Conservation (phyloP, 306 rosid species). For the Comarum palustre region DNA sequence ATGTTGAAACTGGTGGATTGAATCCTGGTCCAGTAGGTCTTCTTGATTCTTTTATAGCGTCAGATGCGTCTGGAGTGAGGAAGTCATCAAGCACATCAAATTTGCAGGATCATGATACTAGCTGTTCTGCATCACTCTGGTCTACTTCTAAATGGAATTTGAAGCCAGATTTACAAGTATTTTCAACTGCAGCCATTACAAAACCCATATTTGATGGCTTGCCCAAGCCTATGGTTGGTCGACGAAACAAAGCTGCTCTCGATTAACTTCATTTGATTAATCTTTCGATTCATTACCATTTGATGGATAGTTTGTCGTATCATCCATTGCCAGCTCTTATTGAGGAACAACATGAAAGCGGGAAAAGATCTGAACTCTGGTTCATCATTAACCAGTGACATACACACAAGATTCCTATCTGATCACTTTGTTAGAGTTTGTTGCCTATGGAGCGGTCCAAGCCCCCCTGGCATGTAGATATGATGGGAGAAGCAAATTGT, state of each 20-base stretch:
- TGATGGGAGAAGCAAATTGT: no score
- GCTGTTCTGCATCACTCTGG: constrained; percentile 54
- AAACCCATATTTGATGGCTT: constrained; percentile 85
- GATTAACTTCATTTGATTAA: constrained; percentile 39
- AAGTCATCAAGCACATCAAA: constrained; percentile 80
- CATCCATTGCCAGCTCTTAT: constrained; percentile 26
- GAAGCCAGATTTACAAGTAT: constrained; percentile 68
- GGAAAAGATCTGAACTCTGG: background rate
- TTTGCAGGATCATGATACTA: constrained; percentile 70
- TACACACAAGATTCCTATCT: background rate
- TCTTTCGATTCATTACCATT: constrained; percentile 29
- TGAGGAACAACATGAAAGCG: constrained; percentile 5
- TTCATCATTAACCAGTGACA: background rate
- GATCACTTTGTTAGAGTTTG: background rate
- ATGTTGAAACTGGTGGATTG: constrained; percentile 45
- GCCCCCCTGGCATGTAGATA: background rate
- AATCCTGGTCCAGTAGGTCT: constrained; percentile 34
- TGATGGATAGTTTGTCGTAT: constrained; percentile 30
- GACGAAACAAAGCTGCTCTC: constrained; percentile 81
- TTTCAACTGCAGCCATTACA: constrained; percentile 50
- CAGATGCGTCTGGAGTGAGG: constrained; percentile 54
- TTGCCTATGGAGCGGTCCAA: constrained; percentile 2
- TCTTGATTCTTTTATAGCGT: constrained; percentile 41
- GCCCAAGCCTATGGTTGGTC: constrained; percentile 58
- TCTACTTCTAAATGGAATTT: constrained; percentile 62